Base-by-base conservation (phyloP, 495 filamentous ascomycete genomes). In the Thozetella sp. region DNA sequence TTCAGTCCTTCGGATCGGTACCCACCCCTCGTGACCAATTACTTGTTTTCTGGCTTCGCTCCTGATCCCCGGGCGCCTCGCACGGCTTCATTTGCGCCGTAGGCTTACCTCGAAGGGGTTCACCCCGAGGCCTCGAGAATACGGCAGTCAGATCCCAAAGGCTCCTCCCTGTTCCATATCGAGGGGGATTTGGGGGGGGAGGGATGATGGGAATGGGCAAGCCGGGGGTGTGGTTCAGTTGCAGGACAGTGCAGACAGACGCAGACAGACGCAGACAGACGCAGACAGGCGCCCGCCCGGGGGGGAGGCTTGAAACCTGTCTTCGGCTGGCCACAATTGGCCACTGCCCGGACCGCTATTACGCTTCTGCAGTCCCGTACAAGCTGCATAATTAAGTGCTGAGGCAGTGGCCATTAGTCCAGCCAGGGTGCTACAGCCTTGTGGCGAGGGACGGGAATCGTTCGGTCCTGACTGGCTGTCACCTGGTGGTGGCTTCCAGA, bases 311-410 rank as follows among this genome's bases (percentile, higher is more conserved):
- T 71, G 67, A 69, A 72, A 69, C 69, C 63, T 63, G 55, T 51
- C 63, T 55, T 57, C 46, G 46, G 52, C 10, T 48, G 43, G 43
- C 56, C 45, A 61, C 63, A 64, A 63, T 63, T 55, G 62, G 63
- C 48, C 64, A 59, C 51, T 58, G 37, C 59, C 60, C 23, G 54
- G 57, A 55, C 61, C 57, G 63, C 59, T 59, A 59, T 61, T 62
- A 26, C 54, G 50, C 45, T 57, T 46, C 63, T 61, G 58, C 60
- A 64, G 62, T 61, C 68, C 63, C 2, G 67, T 61, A 67, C 60
- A 63, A 63, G 60, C 40, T 69, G 65, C 63, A 67, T 69, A 61
- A 64, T 65, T 65, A 48, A 65, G 63, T 58, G 59, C 61, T 59
- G 62, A 63, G 60, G 27, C 54, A 56, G 54, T 66, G 66, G 63